These are phyloP conservation scores for Bipolaris zeicola DNA, from an alignment of 2,329 filamentous ascomycete species.

Conservation along the genomic window DNA sequence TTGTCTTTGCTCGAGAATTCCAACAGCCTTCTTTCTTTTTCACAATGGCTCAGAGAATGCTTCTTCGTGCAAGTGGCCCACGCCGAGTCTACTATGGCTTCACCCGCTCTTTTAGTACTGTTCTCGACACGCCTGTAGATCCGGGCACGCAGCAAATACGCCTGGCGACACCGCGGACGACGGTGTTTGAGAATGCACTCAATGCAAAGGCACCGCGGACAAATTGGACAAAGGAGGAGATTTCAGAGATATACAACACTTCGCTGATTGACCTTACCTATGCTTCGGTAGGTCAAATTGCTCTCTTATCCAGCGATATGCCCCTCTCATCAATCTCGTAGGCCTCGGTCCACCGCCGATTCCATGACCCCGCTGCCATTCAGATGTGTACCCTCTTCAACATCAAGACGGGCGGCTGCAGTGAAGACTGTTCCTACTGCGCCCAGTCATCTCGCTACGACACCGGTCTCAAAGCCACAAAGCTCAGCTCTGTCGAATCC, in stretches of 20 bases:
- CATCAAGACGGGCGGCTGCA: conserved; percentile 93
- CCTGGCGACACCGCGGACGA: conserved; percentile 17
- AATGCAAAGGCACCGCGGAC: conserved; percentile 67
- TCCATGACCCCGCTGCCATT: conserved; percentile 81
- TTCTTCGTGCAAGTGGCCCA: conserved; percentile 8
- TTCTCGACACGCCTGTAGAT: conserved; percentile 38
- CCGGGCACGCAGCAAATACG: conserved; percentile 29
- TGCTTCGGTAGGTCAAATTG: conserved; percentile 63
- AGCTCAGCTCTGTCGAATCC: conserved; percentile 77
- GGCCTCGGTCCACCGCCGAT: conserved; percentile 79
- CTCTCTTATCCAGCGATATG: neutral
- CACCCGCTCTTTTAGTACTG: conserved; percentile 38
- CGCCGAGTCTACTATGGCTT: conserved; percentile 1
- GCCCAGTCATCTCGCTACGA: conserved; percentile 83
- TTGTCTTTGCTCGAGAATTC: conserved; percentile 1
- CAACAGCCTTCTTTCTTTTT: neutral
- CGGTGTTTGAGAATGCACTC: conserved; percentile 57
- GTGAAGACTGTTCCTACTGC: conserved; percentile 92
- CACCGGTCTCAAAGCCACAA: conserved; percentile 78
- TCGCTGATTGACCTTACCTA: conserved; percentile 79
- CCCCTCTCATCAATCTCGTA: conserved; percentile 44
- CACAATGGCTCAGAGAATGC: conserved; percentile 11
- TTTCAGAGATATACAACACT: conserved; percentile 79
- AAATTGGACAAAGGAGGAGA: conserved; percentile 82
- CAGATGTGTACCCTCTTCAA: conserved; percentile 96